A percentile compares a stretch with the other conserved stretches of the same genome.
phyloP scores from a whole-genome alignment of 1,284 basidiomycete genomes.

The Ceratobasidium sp. region DNA sequence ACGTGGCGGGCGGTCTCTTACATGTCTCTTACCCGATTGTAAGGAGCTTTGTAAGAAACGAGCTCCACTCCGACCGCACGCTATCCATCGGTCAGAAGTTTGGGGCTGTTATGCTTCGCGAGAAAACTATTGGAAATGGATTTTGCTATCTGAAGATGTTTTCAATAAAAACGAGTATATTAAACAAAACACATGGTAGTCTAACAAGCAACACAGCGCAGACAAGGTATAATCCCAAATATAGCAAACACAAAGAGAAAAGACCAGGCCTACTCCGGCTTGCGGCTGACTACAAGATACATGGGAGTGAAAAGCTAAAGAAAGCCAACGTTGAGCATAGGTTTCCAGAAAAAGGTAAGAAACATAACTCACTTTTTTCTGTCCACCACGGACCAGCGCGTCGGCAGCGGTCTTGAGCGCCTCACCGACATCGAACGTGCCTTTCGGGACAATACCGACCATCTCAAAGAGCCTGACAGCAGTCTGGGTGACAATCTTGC shows the following conservation, averaged over 20 bases:
- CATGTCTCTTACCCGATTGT: constrained; percentile 16
- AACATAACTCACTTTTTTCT: constrained; percentile 75
- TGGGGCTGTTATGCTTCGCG: neutral
- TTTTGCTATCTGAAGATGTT: constrained; percentile 5
- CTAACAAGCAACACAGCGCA: constrained; percentile 22
- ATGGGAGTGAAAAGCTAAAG: constrained; percentile 83
- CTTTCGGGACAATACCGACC: constrained; percentile 88
- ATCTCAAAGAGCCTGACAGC: constrained; percentile 84
- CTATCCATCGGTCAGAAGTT: constrained; percentile 6
- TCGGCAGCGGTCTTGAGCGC: constrained; percentile 86
- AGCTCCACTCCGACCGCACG: constrained; percentile 6
- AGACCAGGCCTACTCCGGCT: constrained; percentile 61
- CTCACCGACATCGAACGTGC: constrained; percentile 93
- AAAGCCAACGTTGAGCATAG: constrained; percentile 36
- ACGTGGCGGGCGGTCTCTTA: constrained; percentile 10
- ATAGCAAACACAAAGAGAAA: constrained; percentile 31
- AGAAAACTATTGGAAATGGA: constrained; percentile 13
- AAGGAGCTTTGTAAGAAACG: neutral
- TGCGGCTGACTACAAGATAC: constrained; percentile 78
- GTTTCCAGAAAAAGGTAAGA: constrained; percentile 8
- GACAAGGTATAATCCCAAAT: constrained; percentile 42
- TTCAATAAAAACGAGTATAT: constrained; percentile 12
- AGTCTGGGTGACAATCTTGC: constrained; percentile 88
- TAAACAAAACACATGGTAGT: constrained; percentile 37
- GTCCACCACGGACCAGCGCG: constrained; percentile 87